Evolutionary conservation across 1,139 yeast genomes (phyloP), one percentile per base, ranked within the genome.

Genomic region (Kurtzmaniella quercitrusa): DNA sequence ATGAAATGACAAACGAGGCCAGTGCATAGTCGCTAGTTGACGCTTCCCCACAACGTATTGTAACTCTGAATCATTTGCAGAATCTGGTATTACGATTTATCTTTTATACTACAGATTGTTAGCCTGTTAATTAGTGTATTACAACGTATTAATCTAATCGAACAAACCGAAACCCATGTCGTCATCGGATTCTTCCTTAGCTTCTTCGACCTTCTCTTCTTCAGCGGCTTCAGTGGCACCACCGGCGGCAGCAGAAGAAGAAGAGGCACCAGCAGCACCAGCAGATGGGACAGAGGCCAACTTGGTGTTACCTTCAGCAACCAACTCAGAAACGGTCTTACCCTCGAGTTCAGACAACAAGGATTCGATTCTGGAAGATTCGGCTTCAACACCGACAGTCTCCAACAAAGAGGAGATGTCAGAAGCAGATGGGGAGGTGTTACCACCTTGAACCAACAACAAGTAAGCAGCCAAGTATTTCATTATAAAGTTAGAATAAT

Each of bases 111-210:
- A 22, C 9, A 7, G 11, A 7, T 7, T 15, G 15, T 21, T 35
- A 20, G 26, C 30, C 20, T 26, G 33, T 8, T 37, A 30, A 40
- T 36, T 40, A 34, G 37, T 34, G 37, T 42, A 45, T 43, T 41
- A 34, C 36, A 18, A 35, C 42, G 38, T 35, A 45, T 37, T 50
- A 43, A 47, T 59, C 73, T 84, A 85, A 76, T 84, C 94, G 81
- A 85, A 85, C 73, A 85, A 80, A 77, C 93, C 93, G 84, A 84
- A 82, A 60, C 91, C 93, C 91, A 85, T 84, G 71, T 83, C 93
- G 62, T 77, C 84, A 66, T 82, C 89, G 53, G 76, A 69, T 65
- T 61, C 67, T 58, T 65, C 69, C 46, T 49, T 52, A 50, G 61
- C 56, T 50, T 59, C 65, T 56, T 58, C 69, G 53, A 60, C 72